These are phyloP conservation scores for Euphrasia confusa DNA, from an alignment of 257 asterid genomes.

Conservation along the genomic window DNA sequence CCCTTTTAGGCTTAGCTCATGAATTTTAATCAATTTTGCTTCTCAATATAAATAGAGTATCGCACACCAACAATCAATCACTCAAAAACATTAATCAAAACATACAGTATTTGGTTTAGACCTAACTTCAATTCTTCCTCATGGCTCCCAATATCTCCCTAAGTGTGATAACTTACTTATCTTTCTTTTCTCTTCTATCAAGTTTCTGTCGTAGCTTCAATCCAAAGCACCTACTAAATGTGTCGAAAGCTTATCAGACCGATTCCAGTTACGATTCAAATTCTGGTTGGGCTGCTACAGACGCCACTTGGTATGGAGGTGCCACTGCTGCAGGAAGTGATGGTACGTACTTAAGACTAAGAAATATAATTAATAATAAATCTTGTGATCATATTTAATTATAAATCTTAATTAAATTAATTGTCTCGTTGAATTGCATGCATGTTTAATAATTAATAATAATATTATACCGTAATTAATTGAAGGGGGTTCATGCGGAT, in stretches of 20 bases:
- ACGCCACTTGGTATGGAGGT: slow-evolving; percentile 86
- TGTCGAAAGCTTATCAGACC: slow-evolving; percentile 25
- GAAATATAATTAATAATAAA: too few relatives aligned
- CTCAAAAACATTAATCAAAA: too few relatives aligned
- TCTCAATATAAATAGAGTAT: too few relatives aligned
- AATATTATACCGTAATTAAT: too few relatives aligned
- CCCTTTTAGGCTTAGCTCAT: too few relatives aligned
- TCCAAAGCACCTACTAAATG: slow-evolving; percentile 40
- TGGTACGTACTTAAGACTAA: slow-evolving; percentile 38
- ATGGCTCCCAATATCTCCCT: slow-evolving; percentile 28
- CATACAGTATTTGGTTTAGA: too few relatives aligned
- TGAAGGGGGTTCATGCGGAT: slow-evolving; percentile 89
- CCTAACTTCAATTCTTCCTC: background rate
- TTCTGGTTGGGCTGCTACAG: slow-evolving; percentile 56
- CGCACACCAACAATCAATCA: too few relatives aligned
- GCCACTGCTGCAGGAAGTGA: slow-evolving; percentile 79
- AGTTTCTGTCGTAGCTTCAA: slow-evolving; percentile 46
- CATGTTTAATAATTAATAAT: too few relatives aligned
- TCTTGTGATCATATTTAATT: too few relatives aligned
- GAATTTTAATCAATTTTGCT: too few relatives aligned
- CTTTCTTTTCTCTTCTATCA: slow-evolving; percentile 30
- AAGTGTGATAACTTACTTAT: slow-evolving; percentile 22
- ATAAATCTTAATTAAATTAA: too few relatives aligned
- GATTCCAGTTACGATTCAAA: slow-evolving; percentile 9
- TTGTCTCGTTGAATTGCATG: background rate